Conservation (phyloP, 805 yeast species). For the Kuraishia capsulata region DNA sequence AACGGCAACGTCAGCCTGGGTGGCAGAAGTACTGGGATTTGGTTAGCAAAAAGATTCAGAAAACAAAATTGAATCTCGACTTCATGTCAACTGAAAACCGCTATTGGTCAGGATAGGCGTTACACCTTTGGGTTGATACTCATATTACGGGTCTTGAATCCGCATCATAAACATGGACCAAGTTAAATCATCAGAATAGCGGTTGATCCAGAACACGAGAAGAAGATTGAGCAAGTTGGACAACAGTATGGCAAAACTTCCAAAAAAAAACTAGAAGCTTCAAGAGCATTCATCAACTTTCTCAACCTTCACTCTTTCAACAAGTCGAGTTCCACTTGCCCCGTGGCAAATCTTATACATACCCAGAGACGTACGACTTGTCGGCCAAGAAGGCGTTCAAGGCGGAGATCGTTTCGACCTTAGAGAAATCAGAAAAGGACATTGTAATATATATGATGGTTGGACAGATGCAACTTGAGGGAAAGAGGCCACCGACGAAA, state of each 20-base stretch:
- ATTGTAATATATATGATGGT: slow-evolving; percentile 24
- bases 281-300: background rate
- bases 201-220: background rate
- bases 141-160: slow-evolving; percentile 92
- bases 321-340: too few species aligned
- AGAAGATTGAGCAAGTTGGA: too few species aligned
- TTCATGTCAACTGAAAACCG: slow-evolving; percentile 1
- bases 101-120: background rate
- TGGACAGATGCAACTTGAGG: background rate
- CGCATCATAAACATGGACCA: slow-evolving; percentile 99
- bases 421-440: slow-evolving; percentile 79
- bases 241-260: background rate
- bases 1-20: slow-evolving; percentile 92
- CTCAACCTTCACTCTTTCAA: too few species aligned
- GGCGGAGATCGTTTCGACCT: slow-evolving; percentile 61
- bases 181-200: slow-evolving; percentile 54
- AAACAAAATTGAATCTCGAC: too few species aligned
- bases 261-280: background rate
- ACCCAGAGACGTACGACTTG: slow-evolving; percentile 95
- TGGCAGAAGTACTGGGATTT: slow-evolving; percentile 74
- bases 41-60: slow-evolving; percentile 1
- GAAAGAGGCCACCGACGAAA: too few species aligned
- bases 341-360: slow-evolving; percentile 40
- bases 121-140: slow-evolving; percentile 46
- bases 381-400: slow-evolving; percentile 83